Conservation (phyloP, 306 rosid genomes). For the Pyrus communis region DNA sequence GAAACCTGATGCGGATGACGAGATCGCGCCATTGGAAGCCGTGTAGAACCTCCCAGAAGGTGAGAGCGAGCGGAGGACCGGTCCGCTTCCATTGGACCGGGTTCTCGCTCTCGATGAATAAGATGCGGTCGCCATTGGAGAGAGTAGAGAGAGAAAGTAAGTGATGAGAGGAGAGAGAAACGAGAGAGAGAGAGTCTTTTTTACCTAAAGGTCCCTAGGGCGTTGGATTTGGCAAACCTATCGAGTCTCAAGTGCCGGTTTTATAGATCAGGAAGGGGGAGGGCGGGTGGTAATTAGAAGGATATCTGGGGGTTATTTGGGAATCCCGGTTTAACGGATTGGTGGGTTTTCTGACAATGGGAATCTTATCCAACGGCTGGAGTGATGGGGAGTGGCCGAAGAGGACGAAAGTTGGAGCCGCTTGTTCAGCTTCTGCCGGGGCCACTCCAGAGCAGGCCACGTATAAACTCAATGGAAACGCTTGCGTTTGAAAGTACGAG, state of each 20-base stretch:
- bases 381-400: slow-evolving; percentile 20
- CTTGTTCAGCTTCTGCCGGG: slow-evolving; percentile 14
- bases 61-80: slow-evolving; percentile 65
- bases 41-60: slow-evolving; percentile 65
- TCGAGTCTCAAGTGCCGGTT: slow-evolving; percentile 58
- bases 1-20: slow-evolving; percentile 40
- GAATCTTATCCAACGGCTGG: slow-evolving; percentile 69
- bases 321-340: background rate
- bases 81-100: slow-evolving; percentile 46
- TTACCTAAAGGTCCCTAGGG: slow-evolving; percentile 42
- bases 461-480: slow-evolving; percentile 18
- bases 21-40: slow-evolving; percentile 26
- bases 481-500: slow-evolving; percentile 24
- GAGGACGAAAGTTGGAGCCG: slow-evolving; percentile 31
- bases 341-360: slow-evolving; percentile 6
- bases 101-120: slow-evolving; percentile 22
- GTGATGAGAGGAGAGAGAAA: background rate
- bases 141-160: background rate
- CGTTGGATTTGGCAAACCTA: slow-evolving; percentile 90
- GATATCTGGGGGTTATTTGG: background rate
- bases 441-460: slow-evolving; percentile 33
- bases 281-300: slow-evolving; percentile 25
- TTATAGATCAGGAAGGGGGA: slow-evolving; percentile 29
- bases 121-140: slow-evolving; percentile 50
- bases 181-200: background rate